These are phyloP conservation scores for Metschnikowia lachancei DNA, from an alignment of 805 yeast species.

Conservation along the genomic window DNA sequence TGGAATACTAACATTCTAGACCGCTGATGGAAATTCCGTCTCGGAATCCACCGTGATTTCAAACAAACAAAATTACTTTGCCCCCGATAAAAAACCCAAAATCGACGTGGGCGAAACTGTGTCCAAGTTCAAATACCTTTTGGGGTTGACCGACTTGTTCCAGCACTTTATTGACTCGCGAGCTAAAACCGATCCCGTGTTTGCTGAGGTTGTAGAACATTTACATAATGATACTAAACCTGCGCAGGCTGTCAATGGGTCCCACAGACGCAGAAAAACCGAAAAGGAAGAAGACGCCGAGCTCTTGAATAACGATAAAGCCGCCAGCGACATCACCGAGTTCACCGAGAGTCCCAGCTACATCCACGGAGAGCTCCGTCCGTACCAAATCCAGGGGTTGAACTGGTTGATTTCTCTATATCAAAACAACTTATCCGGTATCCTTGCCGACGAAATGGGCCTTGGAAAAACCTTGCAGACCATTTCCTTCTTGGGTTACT, in stretches of 20 bases:
- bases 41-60: not conserved
- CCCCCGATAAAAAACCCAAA: conserved; percentile 31
- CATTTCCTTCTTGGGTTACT: conserved; percentile 83
- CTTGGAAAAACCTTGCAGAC: conserved; percentile 95
- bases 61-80: conserved; percentile 26
- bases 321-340: conserved; percentile 36
- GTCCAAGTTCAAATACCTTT: conserved; percentile 61
- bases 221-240: conserved; percentile 24
- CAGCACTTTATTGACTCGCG: conserved; percentile 65
- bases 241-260: conserved; percentile 10
- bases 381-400: conserved; percentile 90
- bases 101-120: conserved; percentile 60
- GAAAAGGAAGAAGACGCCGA: conserved; percentile 80
- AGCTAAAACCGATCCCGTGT: conserved; percentile 58
- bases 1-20: conserved; percentile 4
- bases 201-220: conserved; percentile 50
- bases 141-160: conserved; percentile 65
- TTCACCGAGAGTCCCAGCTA: conserved; percentile 65
- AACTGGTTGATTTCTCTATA: conserved; percentile 91
- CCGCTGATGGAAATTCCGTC: not conserved
- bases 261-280: conserved; percentile 60
- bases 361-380: conserved; percentile 75
- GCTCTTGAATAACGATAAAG: conserved; percentile 55
- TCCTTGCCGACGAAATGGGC: conserved; percentile 98
- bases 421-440: conserved; percentile 87